Conservation (phyloP, 2,329 filamentous ascomycete genomes). For the Cryphonectria radicalis region DNA sequence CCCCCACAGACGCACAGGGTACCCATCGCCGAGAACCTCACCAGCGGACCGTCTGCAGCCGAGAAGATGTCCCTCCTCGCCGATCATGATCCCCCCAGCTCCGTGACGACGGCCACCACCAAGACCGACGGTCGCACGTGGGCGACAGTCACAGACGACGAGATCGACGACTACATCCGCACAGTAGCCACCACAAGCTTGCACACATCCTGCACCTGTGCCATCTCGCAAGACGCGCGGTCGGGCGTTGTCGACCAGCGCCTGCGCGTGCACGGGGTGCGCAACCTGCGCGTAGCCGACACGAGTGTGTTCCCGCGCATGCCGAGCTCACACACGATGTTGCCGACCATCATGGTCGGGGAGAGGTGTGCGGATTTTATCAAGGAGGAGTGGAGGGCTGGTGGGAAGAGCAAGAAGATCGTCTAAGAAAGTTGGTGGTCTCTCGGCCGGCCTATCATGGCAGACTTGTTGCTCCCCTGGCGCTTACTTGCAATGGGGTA, state of each 20-base stretch:
- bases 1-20: slow-evolving; percentile 1
- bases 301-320: slow-evolving; percentile 39
- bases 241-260: slow-evolving; percentile 35
- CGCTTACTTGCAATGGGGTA: too few relatives aligned
- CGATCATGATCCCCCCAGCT: not conserved
- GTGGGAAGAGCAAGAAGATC: not conserved
- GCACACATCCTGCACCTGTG: slow-evolving; percentile 49
- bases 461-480: too few relatives aligned
- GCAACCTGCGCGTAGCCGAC: slow-evolving; percentile 34
- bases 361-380: slow-evolving; percentile 40
- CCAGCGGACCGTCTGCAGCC: not conserved
- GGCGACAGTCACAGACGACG: slow-evolving; percentile 36
- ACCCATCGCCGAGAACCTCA: not conserved
- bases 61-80: not conserved
- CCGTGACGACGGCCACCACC: not conserved
- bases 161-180: slow-evolving; percentile 38
- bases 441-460: too few relatives aligned
- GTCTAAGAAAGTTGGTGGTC: not conserved
- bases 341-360: slow-evolving; percentile 38
- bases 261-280: slow-evolving; percentile 34
- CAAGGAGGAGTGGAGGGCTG: slow-evolving; percentile 26
- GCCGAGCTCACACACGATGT: slow-evolving; percentile 38
- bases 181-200: slow-evolving; percentile 33
- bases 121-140: slow-evolving; percentile 28
- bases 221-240: slow-evolving; percentile 35